Conservation (phyloP, 2,329 filamentous ascomycete genomes). For the Cladophialophora yegresii region DNA sequence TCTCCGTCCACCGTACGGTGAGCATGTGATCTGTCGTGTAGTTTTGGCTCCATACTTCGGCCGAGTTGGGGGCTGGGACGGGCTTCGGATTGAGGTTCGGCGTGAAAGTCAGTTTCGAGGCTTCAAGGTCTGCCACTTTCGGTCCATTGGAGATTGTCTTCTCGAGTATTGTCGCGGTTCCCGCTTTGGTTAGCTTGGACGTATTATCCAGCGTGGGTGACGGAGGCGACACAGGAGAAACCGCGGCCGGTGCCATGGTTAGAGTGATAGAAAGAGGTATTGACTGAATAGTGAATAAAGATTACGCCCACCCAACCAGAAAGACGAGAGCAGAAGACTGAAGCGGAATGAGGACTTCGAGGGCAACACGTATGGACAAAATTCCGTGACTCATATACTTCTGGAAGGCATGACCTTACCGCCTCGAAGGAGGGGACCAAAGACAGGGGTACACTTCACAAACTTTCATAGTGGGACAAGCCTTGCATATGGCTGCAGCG, state of each 20-base stretch:
- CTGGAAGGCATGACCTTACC: not conserved
- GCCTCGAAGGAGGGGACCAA: too few relatives aligned
- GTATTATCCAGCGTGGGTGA: slow-evolving; percentile 30
- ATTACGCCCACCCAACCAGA: not conserved
- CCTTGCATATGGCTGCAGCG: not conserved
- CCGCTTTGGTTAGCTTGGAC: slow-evolving; percentile 35
- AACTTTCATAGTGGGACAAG: not conserved
- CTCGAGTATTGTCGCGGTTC: slow-evolving; percentile 29
- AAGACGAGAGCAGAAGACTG: not conserved
- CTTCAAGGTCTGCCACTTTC: slow-evolving; percentile 42
- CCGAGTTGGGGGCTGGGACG: slow-evolving; percentile 45
- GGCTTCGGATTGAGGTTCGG: slow-evolving; percentile 42
- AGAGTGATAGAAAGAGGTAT: not conserved
- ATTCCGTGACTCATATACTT: slow-evolving; percentile 29
- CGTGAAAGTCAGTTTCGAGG: slow-evolving; percentile 45
- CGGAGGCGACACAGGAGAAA: slow-evolving; percentile 27
- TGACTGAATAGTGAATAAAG: not conserved
- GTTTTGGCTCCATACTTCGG: slow-evolving; percentile 45
- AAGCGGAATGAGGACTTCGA: not conserved
- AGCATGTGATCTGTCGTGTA: slow-evolving; percentile 85
- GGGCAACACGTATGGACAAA: not conserved
- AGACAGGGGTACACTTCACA: not conserved
- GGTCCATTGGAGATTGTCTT: slow-evolving; percentile 28
- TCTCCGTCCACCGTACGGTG: slow-evolving; percentile 66
- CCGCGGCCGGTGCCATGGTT: slow-evolving; percentile 32